Evolutionary conservation across 202 grass and related monocot genomes (phyloP).

Genomic region (Zizania palustris): DNA sequence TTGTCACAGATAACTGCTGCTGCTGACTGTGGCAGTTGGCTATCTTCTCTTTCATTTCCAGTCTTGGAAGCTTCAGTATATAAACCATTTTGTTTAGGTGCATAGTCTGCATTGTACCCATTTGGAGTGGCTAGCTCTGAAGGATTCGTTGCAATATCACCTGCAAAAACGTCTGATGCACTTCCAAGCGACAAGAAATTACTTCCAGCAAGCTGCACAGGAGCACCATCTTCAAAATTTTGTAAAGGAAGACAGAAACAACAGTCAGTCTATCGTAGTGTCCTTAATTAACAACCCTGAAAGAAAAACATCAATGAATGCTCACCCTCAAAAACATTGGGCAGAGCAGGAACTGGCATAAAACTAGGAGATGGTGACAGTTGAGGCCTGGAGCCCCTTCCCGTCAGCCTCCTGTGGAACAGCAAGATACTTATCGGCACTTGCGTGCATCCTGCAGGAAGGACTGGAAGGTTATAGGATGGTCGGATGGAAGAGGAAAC

Average conservation of each 20-base stretch:
- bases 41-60: slow-evolving; percentile 26
- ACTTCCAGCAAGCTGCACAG: slow-evolving; percentile 29
- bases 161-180: slow-evolving; percentile 17
- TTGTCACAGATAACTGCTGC: background rate
- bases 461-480: slow-evolving; percentile 34
- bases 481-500: slow-evolving; percentile 23
- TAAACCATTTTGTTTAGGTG: background rate
- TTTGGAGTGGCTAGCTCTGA: slow-evolving; percentile 40
- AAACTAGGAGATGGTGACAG: background rate
- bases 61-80: slow-evolving; percentile 18
- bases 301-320: slow-evolving; percentile 30
- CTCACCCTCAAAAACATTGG: slow-evolving; percentile 35
- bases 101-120: slow-evolving; percentile 24
- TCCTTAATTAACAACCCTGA: background rate
- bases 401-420: slow-evolving; percentile 36
- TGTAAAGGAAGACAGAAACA: slow-evolving; percentile 17
- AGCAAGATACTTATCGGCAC: slow-evolving; percentile 49
- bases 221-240: slow-evolving; percentile 40
- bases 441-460: slow-evolving; percentile 45
- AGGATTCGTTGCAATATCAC: slow-evolving; percentile 28
- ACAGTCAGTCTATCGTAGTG: slow-evolving; percentile 20
- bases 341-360: slow-evolving; percentile 30
- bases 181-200: slow-evolving; percentile 44
- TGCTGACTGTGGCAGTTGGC: slow-evolving; percentile 4
- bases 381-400: slow-evolving; percentile 23